Evolutionary conservation across 768 basidiomycete species (phyloP).

Genomic region (Boletus rufocinnamomeus): DNA sequence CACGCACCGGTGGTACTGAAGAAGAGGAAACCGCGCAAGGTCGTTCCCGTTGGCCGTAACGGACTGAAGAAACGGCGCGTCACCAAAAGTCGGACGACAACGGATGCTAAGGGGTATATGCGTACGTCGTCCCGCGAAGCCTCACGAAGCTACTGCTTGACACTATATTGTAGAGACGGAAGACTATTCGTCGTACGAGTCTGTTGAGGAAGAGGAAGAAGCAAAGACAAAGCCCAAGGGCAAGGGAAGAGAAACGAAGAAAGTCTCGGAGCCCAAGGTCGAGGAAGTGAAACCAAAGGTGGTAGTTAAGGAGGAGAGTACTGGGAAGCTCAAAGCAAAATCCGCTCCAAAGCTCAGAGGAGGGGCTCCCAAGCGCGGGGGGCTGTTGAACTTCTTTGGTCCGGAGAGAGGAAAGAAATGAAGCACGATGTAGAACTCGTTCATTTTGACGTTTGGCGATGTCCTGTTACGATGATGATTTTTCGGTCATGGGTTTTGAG

Average conservation of each 20-base stretch:
- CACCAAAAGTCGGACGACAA: conserved; percentile 53
- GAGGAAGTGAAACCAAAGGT: conserved; percentile 20
- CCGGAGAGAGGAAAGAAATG: conserved; percentile 34
- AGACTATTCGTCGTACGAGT: conserved; percentile 82
- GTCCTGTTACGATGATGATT: no score
- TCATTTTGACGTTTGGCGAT: background rate
- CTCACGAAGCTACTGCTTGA: conserved; percentile 1
- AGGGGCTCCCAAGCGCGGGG: conserved; percentile 29
- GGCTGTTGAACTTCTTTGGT: conserved; percentile 36
- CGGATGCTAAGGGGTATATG: conserved; percentile 73
- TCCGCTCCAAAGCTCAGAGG: conserved; percentile 18
- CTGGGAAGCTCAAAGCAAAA: conserved; percentile 23
- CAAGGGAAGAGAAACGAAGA: conserved; percentile 25
- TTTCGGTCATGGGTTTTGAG: background rate
- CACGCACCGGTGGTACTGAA: conserved; percentile 38
- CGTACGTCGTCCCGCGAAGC: conserved; percentile 43
- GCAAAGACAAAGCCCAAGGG: conserved; percentile 24
- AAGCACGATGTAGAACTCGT: background rate
- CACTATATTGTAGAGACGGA: conserved; percentile 53
- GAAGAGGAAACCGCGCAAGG: conserved; percentile 52
- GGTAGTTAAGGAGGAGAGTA: conserved; percentile 16
- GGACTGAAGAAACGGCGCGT: conserved; percentile 75
- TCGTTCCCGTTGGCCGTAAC: conserved; percentile 73
- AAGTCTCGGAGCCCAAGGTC: conserved; percentile 13
- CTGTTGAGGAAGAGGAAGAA: conserved; percentile 58